Percentiles rank a stretch among this genome's conserved stretches.
These are phyloP conservation scores for Magnolia kwangsiensis DNA, from an alignment of 164 flowering plant genomes.

Conservation along the genomic window DNA sequence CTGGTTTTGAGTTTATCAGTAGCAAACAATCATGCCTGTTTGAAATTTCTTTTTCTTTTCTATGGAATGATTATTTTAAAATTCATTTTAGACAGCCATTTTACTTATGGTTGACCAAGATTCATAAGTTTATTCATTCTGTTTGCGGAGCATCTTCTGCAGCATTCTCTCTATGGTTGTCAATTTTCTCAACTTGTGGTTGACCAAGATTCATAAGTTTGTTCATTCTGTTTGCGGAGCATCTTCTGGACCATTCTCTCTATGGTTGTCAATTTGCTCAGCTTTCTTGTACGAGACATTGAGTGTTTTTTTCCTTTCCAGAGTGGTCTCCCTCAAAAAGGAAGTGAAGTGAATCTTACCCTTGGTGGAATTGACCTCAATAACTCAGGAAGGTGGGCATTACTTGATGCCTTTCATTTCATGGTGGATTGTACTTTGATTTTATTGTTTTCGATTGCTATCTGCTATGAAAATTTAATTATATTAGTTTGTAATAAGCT, in stretches of 20 bases:
- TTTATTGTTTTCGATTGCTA: neutral
- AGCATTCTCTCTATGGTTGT: neutral
- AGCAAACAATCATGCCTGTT: no score
- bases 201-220: no score
- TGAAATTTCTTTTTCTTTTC: no score
- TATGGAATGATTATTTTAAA: no score
- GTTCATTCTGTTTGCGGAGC: neutral
- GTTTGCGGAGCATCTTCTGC: neutral
- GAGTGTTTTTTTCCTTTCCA: conserved; percentile 23
- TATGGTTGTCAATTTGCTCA: neutral
- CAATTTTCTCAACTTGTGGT: neutral
- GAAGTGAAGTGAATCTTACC: conserved; percentile 81
- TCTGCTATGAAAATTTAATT: neutral
- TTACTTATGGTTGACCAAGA: no score
- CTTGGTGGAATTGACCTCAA: conserved; percentile 99
- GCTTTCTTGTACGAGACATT: neutral
- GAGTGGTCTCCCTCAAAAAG: conserved; percentile 72
- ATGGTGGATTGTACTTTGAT: conserved; percentile 1
- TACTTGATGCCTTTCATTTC: conserved; percentile 14
- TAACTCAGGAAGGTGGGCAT: conserved; percentile 96
- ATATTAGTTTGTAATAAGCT: neutral
- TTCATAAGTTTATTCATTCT: neutral
- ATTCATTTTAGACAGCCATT: no score
- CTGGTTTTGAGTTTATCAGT: no score
- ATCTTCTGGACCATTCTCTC: neutral